These are phyloP conservation scores for Claviceps sp. DNA, from an alignment of 2,329 filamentous ascomycete genomes.

Conservation along the genomic window DNA sequence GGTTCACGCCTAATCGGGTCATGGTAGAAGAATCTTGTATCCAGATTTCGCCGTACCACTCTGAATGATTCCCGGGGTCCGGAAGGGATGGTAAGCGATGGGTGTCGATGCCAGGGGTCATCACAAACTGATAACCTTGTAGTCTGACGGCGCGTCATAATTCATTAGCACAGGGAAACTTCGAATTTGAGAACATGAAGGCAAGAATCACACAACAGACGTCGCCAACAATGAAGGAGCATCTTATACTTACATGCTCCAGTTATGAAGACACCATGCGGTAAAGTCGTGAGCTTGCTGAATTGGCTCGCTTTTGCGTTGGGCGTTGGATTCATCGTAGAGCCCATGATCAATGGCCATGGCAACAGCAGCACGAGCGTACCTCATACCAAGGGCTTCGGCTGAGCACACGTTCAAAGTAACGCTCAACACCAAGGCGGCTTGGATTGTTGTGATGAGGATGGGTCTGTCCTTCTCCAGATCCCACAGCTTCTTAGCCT, in stretches of 20 bases:
- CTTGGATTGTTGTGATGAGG: slow-evolving; percentile 18
- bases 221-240: not conserved
- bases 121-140: not conserved
- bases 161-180: not conserved
- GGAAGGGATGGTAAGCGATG: not conserved
- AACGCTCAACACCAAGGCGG: slow-evolving; percentile 12
- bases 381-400: not conserved
- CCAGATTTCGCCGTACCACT: slow-evolving; percentile 1
- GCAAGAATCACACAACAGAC: not conserved
- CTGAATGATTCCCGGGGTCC: not conserved
- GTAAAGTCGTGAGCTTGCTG: not conserved
- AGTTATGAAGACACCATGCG: slow-evolving; percentile 1
- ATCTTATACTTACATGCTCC: not conserved
- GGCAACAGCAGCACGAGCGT: not conserved
- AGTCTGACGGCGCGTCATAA: not conserved
- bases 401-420: not conserved
- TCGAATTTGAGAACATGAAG: not conserved
- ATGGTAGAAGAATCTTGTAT: not conserved
- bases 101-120: not conserved
- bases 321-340: not conserved
- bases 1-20: not conserved
- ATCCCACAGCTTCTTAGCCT: slow-evolving; percentile 19
- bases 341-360: not conserved
- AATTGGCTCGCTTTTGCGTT: not conserved
- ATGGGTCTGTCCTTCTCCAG: slow-evolving; percentile 10